Evolutionary conservation across 805 yeast species (phyloP).

Genomic region (Millerago galiae): DNA sequence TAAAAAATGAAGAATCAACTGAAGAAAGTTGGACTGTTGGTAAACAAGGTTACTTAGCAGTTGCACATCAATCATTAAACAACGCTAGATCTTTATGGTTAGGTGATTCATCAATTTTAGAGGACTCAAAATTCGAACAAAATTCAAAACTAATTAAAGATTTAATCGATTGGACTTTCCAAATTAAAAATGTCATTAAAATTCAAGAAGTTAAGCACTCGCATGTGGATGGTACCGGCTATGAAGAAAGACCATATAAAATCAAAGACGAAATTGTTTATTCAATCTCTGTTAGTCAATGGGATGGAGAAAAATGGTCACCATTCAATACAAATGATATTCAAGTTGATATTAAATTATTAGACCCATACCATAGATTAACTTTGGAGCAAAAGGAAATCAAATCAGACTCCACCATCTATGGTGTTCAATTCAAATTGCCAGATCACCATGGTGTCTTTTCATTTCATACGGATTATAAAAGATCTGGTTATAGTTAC

Average conservation of each 20-base stretch:
- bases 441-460: conserved; percentile 99
- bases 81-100: conserved; percentile 79
- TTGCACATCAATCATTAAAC: conserved; percentile 70
- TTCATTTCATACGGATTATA: conserved; percentile 74
- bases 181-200: conserved; percentile 57
- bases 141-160: conserved; percentile 30
- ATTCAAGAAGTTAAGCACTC: conserved; percentile 48
- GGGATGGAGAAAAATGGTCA: conserved; percentile 56
- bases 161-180: conserved; percentile 67
- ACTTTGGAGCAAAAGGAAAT: conserved; percentile 40
- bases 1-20: conserved; percentile 38
- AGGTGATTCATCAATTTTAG: conserved; percentile 59
- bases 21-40: conserved; percentile 71
- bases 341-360: conserved; percentile 82
- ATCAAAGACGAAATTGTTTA: conserved; percentile 67
- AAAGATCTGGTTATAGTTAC: conserved; percentile 67
- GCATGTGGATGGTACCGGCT: conserved; percentile 37
- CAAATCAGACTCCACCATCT: conserved; percentile 34
- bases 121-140: conserved; percentile 29
- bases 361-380: conserved; percentile 91
- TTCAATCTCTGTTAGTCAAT: conserved; percentile 39
- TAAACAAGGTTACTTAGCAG: conserved; percentile 67
- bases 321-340: conserved; percentile 60
- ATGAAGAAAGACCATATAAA: conserved; percentile 50
- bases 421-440: conserved; percentile 49